phyloP scores from a whole-genome alignment of 495 filamentous ascomycete genomes.

The Entonaema liquescens region DNA sequence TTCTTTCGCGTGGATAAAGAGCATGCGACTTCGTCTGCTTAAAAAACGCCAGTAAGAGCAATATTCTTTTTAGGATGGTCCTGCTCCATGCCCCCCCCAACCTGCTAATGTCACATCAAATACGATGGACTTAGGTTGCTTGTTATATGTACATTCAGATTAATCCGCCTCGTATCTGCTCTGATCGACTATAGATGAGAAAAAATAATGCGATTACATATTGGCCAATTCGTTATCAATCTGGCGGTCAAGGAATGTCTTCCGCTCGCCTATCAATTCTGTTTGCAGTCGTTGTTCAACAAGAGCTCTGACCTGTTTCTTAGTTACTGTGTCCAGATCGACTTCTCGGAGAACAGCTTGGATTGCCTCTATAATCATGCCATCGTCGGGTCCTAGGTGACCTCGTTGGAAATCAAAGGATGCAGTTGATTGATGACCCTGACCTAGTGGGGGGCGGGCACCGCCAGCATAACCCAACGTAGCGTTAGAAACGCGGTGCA shows the following conservation, averaged over 20 bases:
- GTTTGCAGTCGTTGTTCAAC: constrained; percentile 93
- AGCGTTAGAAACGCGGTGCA: constrained; percentile 47
- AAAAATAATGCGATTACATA: constrained; percentile 68
- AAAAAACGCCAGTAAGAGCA: constrained; percentile 25
- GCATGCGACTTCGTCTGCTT: constrained; percentile 5
- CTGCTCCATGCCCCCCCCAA: constrained; percentile 12
- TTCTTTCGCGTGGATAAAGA: constrained; percentile 5
- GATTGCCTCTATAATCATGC: constrained; percentile 82
- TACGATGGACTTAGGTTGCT: constrained; percentile 35
- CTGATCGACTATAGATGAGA: neutral
- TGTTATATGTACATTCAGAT: constrained; percentile 39
- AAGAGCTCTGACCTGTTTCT: constrained; percentile 93
- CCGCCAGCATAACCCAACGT: constrained; percentile 53
- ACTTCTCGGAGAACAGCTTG: constrained; percentile 85
- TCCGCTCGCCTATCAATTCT: constrained; percentile 81
- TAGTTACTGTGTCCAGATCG: constrained; percentile 93
- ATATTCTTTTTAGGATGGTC: constrained; percentile 25
- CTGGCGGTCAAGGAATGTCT: constrained; percentile 83
- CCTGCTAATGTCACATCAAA: constrained; percentile 33
- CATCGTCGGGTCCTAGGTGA: constrained; percentile 73
- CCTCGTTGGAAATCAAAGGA: constrained; percentile 80
- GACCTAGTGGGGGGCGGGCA: constrained; percentile 52
- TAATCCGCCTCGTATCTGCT: constrained; percentile 8
- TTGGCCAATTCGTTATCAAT: constrained; percentile 95
- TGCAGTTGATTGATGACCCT: constrained; percentile 66